Percentiles rank a stretch among this genome's conserved stretches.
These are phyloP conservation scores for Eucalyptus victrix DNA, from an alignment of 345 rosid species.

Conservation along the genomic window DNA sequence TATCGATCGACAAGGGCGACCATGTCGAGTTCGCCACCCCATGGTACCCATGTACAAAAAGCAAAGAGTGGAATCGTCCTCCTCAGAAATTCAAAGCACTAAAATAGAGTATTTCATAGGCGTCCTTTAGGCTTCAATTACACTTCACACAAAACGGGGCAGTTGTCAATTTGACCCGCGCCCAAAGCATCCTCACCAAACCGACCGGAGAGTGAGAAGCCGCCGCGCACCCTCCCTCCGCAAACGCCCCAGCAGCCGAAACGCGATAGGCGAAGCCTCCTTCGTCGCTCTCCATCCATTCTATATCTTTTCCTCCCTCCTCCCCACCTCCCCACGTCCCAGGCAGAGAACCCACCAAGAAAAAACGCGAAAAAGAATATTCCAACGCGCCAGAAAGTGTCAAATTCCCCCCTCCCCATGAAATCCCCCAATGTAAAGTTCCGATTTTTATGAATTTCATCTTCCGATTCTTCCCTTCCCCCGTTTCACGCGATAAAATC, in stretches of 20 bases:
- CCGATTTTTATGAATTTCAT: neutral
- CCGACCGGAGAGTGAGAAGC: neutral
- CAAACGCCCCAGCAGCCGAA: neutral
- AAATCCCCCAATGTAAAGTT: neutral
- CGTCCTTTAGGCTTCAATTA: neutral
- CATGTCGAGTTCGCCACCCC: neutral
- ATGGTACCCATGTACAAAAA: neutral
- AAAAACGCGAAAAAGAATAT: neutral
- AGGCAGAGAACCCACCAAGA: neutral
- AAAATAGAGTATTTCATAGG: neutral
- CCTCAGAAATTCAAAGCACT: neutral
- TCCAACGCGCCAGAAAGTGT: neutral
- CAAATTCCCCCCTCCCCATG: neutral
- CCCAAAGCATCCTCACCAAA: neutral
- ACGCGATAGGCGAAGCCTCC: neutral
- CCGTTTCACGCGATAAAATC: neutral
- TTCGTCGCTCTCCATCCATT: neutral
- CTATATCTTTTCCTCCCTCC: neutral
- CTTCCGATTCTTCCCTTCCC: neutral
- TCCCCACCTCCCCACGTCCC: neutral
- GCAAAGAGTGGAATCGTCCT: neutral
- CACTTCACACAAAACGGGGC: neutral
- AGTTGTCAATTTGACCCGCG: neutral
- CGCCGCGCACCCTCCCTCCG: neutral
- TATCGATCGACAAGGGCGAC: neutral